Evolutionary conservation across 345 rosid species (phyloP).

Genomic region (Mallotus nudiflorus): DNA sequence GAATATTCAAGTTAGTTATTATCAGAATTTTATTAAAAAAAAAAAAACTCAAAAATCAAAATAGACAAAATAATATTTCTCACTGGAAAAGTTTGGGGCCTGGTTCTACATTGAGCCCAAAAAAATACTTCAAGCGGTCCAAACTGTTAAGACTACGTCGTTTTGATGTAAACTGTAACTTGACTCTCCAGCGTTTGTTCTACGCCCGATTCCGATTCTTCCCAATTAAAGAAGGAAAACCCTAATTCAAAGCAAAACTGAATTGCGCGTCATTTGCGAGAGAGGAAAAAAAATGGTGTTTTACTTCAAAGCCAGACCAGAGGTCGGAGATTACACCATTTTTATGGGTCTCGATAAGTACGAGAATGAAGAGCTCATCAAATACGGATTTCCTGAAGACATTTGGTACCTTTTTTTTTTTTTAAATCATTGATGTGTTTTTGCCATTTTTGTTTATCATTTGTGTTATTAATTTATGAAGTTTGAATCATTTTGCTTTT

Average conservation of each 20-base stretch:
- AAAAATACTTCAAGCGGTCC: no score
- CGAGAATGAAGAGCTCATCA: constrained; percentile 99
- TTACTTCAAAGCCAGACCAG: constrained; percentile 95
- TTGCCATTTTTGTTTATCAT: background rate
- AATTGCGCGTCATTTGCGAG: background rate
- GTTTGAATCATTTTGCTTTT: background rate
- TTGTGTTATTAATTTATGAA: background rate
- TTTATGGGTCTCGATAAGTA: constrained; percentile 99
- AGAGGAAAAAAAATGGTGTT: constrained; percentile 55
- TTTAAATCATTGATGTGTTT: background rate
- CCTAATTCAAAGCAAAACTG: background rate
- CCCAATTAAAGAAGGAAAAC: background rate
- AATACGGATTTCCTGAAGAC: constrained; percentile 95
- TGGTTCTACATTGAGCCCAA: no score
- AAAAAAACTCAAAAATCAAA: no score
- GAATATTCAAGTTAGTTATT: no score
- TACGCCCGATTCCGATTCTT: background rate
- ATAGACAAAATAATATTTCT: no score
- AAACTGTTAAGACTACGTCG: no score
- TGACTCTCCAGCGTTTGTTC: background rate
- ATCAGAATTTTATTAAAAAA: no score
- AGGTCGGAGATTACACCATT: constrained; percentile 94
- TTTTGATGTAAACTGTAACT: background rate
- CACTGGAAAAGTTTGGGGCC: no score
- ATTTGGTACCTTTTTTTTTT: constrained; percentile 52